These are phyloP conservation scores for Boletus putidus DNA, from an alignment of 1,284 basidiomycete genomes.

Conservation along the genomic window DNA sequence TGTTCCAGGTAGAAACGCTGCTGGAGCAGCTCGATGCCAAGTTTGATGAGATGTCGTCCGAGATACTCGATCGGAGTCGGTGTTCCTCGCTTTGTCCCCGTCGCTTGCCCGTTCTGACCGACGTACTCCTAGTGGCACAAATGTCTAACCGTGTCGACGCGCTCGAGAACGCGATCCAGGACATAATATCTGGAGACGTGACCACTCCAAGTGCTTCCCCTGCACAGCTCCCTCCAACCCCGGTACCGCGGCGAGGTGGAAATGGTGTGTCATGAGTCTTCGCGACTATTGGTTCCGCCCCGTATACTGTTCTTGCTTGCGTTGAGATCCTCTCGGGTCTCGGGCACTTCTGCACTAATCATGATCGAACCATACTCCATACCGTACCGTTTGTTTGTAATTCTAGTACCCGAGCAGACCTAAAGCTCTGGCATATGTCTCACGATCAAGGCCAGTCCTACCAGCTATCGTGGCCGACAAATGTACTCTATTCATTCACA, in stretches of 20 bases:
- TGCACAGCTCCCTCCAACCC: conserved; percentile 38
- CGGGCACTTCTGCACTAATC: conserved; percentile 21
- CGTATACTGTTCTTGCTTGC: conserved; percentile 15
- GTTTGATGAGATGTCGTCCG: conserved; percentile 81
- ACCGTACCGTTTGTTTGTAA: conserved; percentile 18
- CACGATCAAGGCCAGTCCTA: background rate
- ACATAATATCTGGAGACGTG: conserved; percentile 74
- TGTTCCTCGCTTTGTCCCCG: conserved; percentile 14
- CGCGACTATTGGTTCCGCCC: conserved; percentile 13
- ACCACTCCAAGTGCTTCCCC: conserved; percentile 49
- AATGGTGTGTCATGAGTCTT: conserved; percentile 35
- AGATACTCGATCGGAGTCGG: conserved; percentile 79
- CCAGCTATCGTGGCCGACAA: background rate
- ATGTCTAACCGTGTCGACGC: conserved; percentile 84
- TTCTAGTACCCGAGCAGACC: conserved; percentile 2
- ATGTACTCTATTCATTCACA: background rate
- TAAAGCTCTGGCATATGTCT: background rate
- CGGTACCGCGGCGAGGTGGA: conserved; percentile 43
- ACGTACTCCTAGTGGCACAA: conserved; percentile 61
- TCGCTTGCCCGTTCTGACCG: conserved; percentile 5
- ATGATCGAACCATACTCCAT: conserved; percentile 20
- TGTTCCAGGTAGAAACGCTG: conserved; percentile 67
- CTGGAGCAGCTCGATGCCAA: conserved; percentile 75
- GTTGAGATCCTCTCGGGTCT: conserved; percentile 11
- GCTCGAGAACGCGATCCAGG: conserved; percentile 77